Evolutionary conservation across 2,329 filamentous ascomycete species (phyloP), one percentile per base, ranked within the genome.

Genomic region (Curvularia hawaiiensis): DNA sequence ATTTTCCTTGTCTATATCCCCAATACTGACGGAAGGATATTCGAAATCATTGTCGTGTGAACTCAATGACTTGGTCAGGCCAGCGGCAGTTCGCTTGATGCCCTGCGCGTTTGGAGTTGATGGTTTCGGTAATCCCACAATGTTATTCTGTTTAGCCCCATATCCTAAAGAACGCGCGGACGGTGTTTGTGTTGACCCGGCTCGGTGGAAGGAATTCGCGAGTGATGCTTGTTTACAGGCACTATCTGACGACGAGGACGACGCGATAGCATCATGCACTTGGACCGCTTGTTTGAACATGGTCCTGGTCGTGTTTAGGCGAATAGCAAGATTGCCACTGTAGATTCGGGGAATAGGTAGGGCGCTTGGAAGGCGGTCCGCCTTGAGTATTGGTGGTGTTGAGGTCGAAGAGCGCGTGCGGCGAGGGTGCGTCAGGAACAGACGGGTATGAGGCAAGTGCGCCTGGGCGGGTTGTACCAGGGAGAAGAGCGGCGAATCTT

Each of bases 21-120:
- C 61, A 28, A 71, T 64, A 41, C 61, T 67, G n/a, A 72, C 58
- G 3, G 66, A 49, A 5, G 70, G 66, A 50, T 75, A 73, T 18
- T 70, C 64, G 39, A 75, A 70, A 0, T 61, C 43, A 35, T 74
- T 68, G 22, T 77, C 76, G 35, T 78, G 71, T 6, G 67, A 69
- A 35, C 65, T 64, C 60, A 80, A 63, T 28, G 73, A 74, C 67
- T 83, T 83, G 16, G 76, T 77, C 26, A 82, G 64, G 16, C 81
- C 81, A 64, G 74, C 80, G 20, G 78, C 75, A 7, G 75, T 80
- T 47, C 80, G 70, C 71, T 83, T 83, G 40, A 79, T 68, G 0
- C 78, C 78, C 44, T 72, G 63, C 24, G 57, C 53, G 28, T 66
- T 33, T 14, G 59, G 54, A 8, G 54, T 58, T n/a, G 59, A 50